phyloP scores from a whole-genome alignment of 768 basidiomycete species.

The Lactarius hatsudake region DNA sequence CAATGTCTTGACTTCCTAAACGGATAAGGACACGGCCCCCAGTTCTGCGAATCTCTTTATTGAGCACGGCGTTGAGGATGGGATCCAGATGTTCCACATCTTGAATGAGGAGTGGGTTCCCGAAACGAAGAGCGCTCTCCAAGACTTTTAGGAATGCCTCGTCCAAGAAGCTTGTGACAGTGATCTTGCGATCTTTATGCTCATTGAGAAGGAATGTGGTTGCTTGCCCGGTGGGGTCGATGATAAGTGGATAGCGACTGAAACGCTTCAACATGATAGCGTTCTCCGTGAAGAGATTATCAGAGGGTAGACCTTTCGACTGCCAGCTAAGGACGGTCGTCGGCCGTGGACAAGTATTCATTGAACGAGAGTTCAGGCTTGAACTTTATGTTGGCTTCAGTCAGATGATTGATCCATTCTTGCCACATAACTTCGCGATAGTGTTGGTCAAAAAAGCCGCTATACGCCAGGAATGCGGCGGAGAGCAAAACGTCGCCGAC shows the following conservation, averaged over 20 bases:
- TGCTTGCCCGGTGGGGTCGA: slow-evolving; percentile 98
- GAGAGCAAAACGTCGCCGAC: slow-evolving; percentile 95
- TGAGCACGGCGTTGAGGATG: slow-evolving; percentile 94
- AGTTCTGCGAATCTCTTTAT: slow-evolving; percentile 92
- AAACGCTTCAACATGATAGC: slow-evolving; percentile 99
- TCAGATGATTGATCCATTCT: slow-evolving; percentile 86
- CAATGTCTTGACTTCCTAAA: slow-evolving; percentile 95
- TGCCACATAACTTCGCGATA: slow-evolving; percentile 98
- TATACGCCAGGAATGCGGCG: slow-evolving; percentile 94
- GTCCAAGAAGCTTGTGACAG: slow-evolving; percentile 97
- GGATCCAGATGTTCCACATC: slow-evolving; percentile 98
- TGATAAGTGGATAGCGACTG: slow-evolving; percentile 95
- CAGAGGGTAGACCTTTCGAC: slow-evolving; percentile 90
- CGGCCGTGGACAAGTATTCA: slow-evolving; percentile 95
- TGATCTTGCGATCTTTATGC: slow-evolving; percentile 94
- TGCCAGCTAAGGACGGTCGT: slow-evolving; percentile 95
- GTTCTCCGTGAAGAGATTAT: slow-evolving; percentile 95
- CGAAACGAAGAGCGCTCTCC: slow-evolving; percentile 98
- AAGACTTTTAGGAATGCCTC: slow-evolving; percentile 98
- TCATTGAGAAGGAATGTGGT: slow-evolving; percentile 92
- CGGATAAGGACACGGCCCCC: slow-evolving; percentile 97
- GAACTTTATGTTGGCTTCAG: slow-evolving; percentile 87
- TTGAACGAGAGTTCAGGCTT: slow-evolving; percentile 89
- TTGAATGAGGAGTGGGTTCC: slow-evolving; percentile 94
- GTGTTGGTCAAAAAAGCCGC: slow-evolving; percentile 98